Percentiles rank a stretch among this genome's conserved stretches.
phyloP scores from a whole-genome alignment of 192 early-diverging fungal species.

The Coemansia sp. region DNA sequence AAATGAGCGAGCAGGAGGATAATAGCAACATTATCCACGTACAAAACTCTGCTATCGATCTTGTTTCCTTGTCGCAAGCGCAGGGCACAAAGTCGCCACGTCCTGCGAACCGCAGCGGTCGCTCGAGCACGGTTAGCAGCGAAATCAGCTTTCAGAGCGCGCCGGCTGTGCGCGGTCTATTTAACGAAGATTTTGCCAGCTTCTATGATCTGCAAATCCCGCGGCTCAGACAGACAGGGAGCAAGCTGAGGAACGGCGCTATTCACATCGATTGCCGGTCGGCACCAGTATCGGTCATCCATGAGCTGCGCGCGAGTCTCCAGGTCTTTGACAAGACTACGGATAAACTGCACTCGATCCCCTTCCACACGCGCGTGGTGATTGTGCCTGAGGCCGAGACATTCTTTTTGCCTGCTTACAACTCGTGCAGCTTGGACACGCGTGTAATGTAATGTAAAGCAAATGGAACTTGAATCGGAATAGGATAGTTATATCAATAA shows the following conservation, averaged over 20 bases:
- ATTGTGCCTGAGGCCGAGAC: constrained; percentile 35
- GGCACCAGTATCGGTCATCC: constrained; percentile 27
- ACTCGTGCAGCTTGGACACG: constrained; percentile 18
- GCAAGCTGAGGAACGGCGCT: background rate
- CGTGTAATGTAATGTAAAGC: constrained; percentile 20
- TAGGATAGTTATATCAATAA: no score
- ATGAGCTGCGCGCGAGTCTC: constrained; percentile 18
- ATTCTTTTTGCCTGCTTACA: constrained; percentile 31
- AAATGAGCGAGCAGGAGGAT: background rate
- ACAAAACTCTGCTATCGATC: background rate
- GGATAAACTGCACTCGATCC: constrained; percentile 24
- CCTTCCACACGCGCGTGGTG: constrained; percentile 25
- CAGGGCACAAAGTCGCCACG: no score
- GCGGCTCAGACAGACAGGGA: background rate
- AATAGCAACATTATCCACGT: background rate
- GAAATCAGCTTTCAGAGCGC: background rate
- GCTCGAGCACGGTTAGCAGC: background rate
- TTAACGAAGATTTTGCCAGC: constrained; percentile 18
- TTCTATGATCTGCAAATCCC: constrained; percentile 21
- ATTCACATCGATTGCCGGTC: constrained; percentile 39
- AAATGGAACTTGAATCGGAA: background rate
- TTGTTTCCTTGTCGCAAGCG: background rate
- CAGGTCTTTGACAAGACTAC: constrained; percentile 16
- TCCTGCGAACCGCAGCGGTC: no score
- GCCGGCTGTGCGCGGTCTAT: constrained; percentile 11